Base-by-base conservation (phyloP, 1,284 basidiomycete species). In the Cutaneotrichosporon sp. region DNA sequence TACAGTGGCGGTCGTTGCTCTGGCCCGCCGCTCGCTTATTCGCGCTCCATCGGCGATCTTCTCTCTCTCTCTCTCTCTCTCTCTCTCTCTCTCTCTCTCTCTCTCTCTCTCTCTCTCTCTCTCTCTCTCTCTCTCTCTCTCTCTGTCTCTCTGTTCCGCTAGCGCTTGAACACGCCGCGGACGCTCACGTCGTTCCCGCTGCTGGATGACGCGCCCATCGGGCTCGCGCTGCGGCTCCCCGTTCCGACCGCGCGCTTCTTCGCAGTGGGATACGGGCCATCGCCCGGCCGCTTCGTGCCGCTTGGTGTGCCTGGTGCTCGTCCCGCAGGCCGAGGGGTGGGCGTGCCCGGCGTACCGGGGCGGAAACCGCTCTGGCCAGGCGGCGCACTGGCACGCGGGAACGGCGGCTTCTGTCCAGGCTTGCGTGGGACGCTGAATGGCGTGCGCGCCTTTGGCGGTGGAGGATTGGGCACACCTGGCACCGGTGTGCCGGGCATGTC, bases 101-200 rank as follows among this genome's bases (percentile, higher is more conserved):
- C 36, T 13, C 36, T 13, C 5, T 36, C 36, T 36, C 36, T 36
- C 36, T 36, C 4, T 13, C 36, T 13, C 13, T 9, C 36, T 36
- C 36, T 36, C 36, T 36, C 36, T 36, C 36, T 4, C 36, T 13
- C n/a, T n/a, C n/a, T n/a, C n/a, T n/a, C n/a, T n/a, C n/a, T n/a
- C n/a, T n/a, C n/a, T n/a, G n/a, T 40, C 38, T 40, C 13, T 13
- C 11, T 16, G 38, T 10, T 42, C 40, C 14, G 18, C 42, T 60
- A 50, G n/a, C 66, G 50, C 63, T 69, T 69, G 50, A 69, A 69
- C 50, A 69, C 56, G 26, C 56, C 68, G 46, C 61, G 63, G 30
- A 66, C 65, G 42, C 68, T 50, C 9, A 65, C 61, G 14, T 66
- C 64, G 18, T 58, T 40, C 13, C n/a, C n/a, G 13, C 4, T 22